Evolutionary conservation across 1,139 yeast genomes (phyloP).

Genomic region (Protomyces arabidopsidicola): DNA sequence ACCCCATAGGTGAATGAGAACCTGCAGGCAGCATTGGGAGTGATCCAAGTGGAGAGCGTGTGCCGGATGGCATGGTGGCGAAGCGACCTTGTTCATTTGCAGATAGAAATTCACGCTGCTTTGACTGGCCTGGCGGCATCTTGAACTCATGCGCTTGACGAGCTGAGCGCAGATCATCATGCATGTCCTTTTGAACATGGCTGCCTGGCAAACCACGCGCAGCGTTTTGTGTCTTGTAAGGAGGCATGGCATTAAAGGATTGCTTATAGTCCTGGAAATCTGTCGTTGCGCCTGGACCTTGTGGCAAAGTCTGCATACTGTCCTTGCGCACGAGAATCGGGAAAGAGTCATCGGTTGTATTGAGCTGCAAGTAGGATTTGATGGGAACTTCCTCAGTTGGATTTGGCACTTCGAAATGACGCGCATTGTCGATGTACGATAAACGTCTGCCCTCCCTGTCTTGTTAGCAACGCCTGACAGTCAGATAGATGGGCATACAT

Average conservation of each 20-base stretch:
- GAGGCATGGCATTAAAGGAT: background rate
- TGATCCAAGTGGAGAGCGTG: background rate
- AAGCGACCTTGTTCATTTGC: background rate
- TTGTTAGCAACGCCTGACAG: constrained; percentile 10
- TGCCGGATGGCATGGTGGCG: background rate
- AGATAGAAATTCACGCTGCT: background rate
- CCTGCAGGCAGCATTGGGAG: background rate
- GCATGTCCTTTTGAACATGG: background rate
- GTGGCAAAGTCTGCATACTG: background rate
- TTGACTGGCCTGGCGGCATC: background rate
- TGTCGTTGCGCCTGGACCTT: background rate
- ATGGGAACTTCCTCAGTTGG: constrained; percentile 10
- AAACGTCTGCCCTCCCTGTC: constrained; percentile 14
- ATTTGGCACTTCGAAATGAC: constrained; percentile 1
- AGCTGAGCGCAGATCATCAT: background rate
- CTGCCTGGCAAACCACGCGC: background rate
- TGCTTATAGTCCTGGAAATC: background rate
- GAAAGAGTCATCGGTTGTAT: constrained; percentile 44
- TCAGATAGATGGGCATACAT: background rate
- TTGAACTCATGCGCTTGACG: background rate
- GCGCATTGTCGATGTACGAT: constrained; percentile 6
- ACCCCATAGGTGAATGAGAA: background rate
- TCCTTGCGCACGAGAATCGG: constrained; percentile 43
- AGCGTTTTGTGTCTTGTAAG: background rate
- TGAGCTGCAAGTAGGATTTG: constrained; percentile 36